Evolutionary conservation across 495 filamentous ascomycete species (phyloP).

Genomic region (Talaromyces proteolyticus): DNA sequence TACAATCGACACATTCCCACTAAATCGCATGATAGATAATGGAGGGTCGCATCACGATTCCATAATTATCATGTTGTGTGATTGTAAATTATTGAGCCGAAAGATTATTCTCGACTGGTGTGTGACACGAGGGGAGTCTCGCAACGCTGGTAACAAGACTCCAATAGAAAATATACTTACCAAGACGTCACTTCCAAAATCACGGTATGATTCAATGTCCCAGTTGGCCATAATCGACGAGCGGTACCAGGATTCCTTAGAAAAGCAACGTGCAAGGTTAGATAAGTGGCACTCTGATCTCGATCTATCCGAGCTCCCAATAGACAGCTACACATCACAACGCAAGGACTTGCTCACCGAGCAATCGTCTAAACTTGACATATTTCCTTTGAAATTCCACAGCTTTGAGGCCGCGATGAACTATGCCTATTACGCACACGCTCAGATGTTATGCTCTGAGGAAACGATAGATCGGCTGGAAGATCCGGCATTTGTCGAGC

Average conservation of each 20-base stretch:
- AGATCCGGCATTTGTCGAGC: not conserved
- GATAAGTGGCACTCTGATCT: constrained; percentile 4
- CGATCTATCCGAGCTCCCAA: constrained; percentile 3
- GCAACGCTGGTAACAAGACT: not conserved
- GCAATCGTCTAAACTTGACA: not conserved
- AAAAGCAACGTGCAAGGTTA: not conserved
- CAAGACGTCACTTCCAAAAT: not conserved
- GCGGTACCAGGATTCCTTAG: not conserved
- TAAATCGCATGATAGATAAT: not conserved
- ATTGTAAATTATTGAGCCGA: constrained; percentile 2
- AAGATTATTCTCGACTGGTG: constrained; percentile 3
- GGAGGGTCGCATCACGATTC: constrained; percentile 1
- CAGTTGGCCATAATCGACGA: not conserved
- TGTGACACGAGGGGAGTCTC: not conserved
- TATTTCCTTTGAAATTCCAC: constrained; percentile 3
- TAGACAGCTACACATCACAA: constrained; percentile 4
- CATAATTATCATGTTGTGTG: constrained; percentile 3
- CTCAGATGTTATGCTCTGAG: not conserved
- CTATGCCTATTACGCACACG: constrained; percentile 2
- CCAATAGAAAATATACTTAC: constrained; percentile 1
- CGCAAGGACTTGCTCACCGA: not conserved
- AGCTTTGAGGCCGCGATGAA: constrained; percentile 2
- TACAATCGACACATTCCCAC: constrained; percentile 3
- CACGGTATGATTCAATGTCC: not conserved
- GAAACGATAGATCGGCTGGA: not conserved